These are phyloP conservation scores for Cryphonectria parasitica DNA, from an alignment of 2,329 filamentous ascomycete species.

Conservation along the genomic window DNA sequence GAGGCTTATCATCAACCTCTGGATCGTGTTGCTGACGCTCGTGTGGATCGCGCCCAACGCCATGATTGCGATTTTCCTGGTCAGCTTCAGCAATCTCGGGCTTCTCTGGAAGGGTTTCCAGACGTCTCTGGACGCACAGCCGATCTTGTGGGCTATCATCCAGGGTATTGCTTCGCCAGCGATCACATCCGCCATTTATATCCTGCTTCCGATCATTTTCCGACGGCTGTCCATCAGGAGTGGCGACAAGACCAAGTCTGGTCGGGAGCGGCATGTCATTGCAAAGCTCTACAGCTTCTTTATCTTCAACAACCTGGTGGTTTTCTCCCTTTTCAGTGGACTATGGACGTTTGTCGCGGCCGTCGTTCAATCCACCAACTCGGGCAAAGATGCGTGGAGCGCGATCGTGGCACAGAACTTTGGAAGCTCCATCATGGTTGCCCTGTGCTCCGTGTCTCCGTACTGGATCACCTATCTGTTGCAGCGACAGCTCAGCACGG, in stretches of 20 bases:
- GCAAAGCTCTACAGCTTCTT: slow-evolving; percentile 94
- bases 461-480: slow-evolving; percentile 96
- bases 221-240: slow-evolving; percentile 80
- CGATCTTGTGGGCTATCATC: slow-evolving; percentile 77
- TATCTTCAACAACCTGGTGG: slow-evolving; percentile 92
- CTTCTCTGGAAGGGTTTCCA: slow-evolving; percentile 79
- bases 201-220: slow-evolving; percentile 88
- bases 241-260: slow-evolving; percentile 90
- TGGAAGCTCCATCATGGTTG: slow-evolving; percentile 66
- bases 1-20: slow-evolving; percentile 78
- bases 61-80: slow-evolving; percentile 89
- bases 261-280: slow-evolving; percentile 87
- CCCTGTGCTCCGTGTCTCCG: slow-evolving; percentile 79
- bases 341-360: slow-evolving; percentile 73
- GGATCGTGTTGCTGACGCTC: slow-evolving; percentile 79
- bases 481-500: slow-evolving; percentile 89
- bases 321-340: slow-evolving; percentile 90
- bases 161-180: slow-evolving; percentile 92
- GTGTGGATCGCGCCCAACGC: slow-evolving; percentile 92
- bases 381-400: slow-evolving; percentile 66
- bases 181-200: slow-evolving; percentile 83
- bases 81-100: slow-evolving; percentile 81
- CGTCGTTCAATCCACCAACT: slow-evolving; percentile 62
- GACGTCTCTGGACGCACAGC: slow-evolving; percentile 62
- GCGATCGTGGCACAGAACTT: slow-evolving; percentile 69